Base-by-base conservation (phyloP, 1,284 basidiomycete species). In the Trichosporon ovoides region DNA sequence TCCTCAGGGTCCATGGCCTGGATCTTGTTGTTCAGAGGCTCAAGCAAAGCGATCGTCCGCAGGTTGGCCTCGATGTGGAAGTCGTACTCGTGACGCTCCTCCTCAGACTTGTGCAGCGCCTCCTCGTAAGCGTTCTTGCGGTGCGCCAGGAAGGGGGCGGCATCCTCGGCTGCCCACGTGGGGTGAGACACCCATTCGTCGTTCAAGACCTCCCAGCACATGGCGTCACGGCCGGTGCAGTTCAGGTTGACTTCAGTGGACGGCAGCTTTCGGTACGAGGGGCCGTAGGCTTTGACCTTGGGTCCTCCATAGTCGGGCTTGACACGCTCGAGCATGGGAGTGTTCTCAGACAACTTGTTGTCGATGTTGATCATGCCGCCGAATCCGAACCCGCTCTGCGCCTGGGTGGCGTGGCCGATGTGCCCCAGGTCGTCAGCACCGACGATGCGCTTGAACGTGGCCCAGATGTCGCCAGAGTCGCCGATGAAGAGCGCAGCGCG, bases 71-170 rank as follows among this genome's bases (percentile, higher is more conserved):
- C 93, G 54, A 98, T 86, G 71, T 96, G 90, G 67, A 96, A 95
- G 71, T 97, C 93, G 77, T 94, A 98, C 78, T 98, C 96, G 79
- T 98, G 92, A 24, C 96, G 86, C 76, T 99, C 96, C 75, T 99
- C 96, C 76, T 99, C 96, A 67, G 90, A 89, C 75, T 91, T 91
- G 80, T 98, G 94, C 57, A 98, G 82, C 0, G 91, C 90, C 70
- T 98, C 94, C 77, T 98, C 96, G 75, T 91, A 98, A 3, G 86
- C 83, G 75, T 97, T 99, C 81, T 98, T 98, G 82, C 95, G 95
- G 78, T 97, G 92, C 6, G 94, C 85, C 59, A 92, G 84, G 78
- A 98, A 98, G 1, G 90, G 91, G 1, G 89, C 84, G 66, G 96
- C 91, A 69, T 98, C 96, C 61, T 95, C 97, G 20, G 88, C 87